Conservation (phyloP, 331 rosid species). For the Quercus tomentella region DNA sequence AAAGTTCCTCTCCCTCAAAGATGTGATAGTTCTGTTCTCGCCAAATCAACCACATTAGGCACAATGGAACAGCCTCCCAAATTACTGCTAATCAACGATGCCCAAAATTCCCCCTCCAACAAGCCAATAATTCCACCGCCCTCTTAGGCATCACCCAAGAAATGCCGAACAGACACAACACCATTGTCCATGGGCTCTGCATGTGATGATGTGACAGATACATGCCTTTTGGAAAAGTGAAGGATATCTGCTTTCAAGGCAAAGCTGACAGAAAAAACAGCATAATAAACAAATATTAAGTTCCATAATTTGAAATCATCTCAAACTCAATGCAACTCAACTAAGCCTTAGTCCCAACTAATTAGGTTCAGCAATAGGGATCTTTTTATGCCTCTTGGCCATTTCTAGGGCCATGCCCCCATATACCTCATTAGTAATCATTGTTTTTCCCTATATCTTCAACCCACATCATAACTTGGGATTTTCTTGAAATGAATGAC, state of each 20-base stretch:
- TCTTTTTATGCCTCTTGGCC: not conserved
- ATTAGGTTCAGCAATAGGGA: not conserved
- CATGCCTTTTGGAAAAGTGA: not conserved
- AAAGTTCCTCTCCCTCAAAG: too few species aligned
- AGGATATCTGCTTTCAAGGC: not conserved
- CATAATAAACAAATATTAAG: not conserved
- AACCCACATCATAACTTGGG: not conserved
- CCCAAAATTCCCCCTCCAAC: too few species aligned
- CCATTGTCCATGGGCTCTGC: too few species aligned
- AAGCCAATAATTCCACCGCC: too few species aligned
- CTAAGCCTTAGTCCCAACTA: not conserved
- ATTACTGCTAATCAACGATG: too few species aligned
- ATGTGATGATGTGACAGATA: not conserved
- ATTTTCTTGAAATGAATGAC: not conserved
- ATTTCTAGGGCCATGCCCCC: not conserved
- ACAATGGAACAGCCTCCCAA: too few species aligned
- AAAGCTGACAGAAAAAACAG: not conserved
- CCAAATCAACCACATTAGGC: too few species aligned
- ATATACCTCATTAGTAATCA: not conserved
- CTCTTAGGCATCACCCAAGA: too few species aligned
- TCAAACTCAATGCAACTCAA: not conserved
- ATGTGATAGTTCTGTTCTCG: too few species aligned
- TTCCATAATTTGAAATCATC: not conserved
- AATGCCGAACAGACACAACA: too few species aligned
- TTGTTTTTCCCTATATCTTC: too few species aligned